A percentile compares a stretch with the other conserved stretches of the same genome.
Evolutionary conservation across 2,329 filamentous ascomycete genomes (phyloP).

Genomic region (Epichloe sp.): DNA sequence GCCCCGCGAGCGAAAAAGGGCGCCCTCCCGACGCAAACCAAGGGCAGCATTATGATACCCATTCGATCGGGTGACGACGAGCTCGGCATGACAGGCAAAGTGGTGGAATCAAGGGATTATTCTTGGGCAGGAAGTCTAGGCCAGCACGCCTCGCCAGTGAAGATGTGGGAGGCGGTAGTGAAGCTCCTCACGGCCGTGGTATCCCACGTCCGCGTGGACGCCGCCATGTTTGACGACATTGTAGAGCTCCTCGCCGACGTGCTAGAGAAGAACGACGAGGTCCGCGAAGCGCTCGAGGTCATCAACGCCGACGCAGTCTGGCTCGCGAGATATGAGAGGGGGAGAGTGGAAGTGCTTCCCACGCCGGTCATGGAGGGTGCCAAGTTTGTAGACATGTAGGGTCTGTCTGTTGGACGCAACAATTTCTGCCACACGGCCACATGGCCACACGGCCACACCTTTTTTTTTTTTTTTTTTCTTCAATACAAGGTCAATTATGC

Average conservation of each 20-base stretch:
- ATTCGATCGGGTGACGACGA: constrained; percentile 13
- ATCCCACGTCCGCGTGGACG: constrained; percentile 48
- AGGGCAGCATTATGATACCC: constrained; percentile 20
- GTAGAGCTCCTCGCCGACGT: constrained; percentile 45
- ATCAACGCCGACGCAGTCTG: constrained; percentile 68
- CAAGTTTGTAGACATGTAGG: constrained; percentile 21
- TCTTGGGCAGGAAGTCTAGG: constrained; percentile 30
- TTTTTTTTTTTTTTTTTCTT: too few relatives aligned
- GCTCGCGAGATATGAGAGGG: constrained; percentile 42
- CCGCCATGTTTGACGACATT: constrained; percentile 59
- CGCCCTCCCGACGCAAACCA: neutral
- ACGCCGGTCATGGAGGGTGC: constrained; percentile 30
- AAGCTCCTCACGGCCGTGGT: constrained; percentile 48
- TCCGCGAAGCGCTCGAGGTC: constrained; percentile 44
- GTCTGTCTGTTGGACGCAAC: too few relatives aligned
- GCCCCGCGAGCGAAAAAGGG: neutral
- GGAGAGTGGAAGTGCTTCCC: constrained; percentile 24
- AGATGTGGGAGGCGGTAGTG: constrained; percentile 52
- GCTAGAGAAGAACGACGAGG: constrained; percentile 30
- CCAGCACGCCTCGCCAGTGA: constrained; percentile 45
- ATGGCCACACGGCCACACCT: too few relatives aligned
- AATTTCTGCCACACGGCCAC: too few relatives aligned
- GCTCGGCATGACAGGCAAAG: constrained; percentile 9
- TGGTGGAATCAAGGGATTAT: constrained; percentile 3
- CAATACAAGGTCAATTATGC: too few relatives aligned